Evolutionary conservation across 306 rosid species (phyloP).

Genomic region (Dryas octopetala): DNA sequence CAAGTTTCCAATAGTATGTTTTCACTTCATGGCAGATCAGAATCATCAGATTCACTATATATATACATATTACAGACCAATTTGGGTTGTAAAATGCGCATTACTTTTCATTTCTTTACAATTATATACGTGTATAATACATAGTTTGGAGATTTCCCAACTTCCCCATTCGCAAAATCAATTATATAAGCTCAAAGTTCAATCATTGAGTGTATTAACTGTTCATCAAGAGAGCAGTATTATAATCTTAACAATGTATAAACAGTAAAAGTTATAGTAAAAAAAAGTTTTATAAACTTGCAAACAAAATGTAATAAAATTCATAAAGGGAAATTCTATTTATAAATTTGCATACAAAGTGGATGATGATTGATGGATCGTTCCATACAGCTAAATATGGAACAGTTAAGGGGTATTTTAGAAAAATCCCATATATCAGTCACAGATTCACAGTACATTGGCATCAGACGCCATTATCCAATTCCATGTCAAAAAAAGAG

Average conservation of each 20-base stretch:
- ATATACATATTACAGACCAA: background rate
- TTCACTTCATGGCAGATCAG: background rate
- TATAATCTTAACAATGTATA: no score
- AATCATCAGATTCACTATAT: background rate
- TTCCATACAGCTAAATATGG: background rate
- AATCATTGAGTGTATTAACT: no score
- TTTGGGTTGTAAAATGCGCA: background rate
- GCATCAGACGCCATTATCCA: no score
- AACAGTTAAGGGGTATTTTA: background rate
- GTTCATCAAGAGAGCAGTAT: no score
- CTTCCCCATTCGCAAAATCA: slow-evolving; percentile 4
- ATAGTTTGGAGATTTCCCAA: background rate
- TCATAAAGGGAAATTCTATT: no score
- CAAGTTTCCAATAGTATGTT: background rate
- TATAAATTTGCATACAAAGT: no score
- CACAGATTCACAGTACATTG: background rate
- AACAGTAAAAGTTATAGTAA: no score
- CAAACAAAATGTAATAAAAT: no score
- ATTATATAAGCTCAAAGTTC: background rate
- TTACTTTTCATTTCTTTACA: background rate
- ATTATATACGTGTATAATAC: background rate
- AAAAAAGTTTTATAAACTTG: no score
- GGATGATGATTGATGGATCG: no score
- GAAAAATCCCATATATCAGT: background rate
- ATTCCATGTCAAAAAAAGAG: no score